These are phyloP conservation scores for Diaporthe ampelina DNA, from an alignment of 2,329 filamentous ascomycete genomes.

Conservation along the genomic window DNA sequence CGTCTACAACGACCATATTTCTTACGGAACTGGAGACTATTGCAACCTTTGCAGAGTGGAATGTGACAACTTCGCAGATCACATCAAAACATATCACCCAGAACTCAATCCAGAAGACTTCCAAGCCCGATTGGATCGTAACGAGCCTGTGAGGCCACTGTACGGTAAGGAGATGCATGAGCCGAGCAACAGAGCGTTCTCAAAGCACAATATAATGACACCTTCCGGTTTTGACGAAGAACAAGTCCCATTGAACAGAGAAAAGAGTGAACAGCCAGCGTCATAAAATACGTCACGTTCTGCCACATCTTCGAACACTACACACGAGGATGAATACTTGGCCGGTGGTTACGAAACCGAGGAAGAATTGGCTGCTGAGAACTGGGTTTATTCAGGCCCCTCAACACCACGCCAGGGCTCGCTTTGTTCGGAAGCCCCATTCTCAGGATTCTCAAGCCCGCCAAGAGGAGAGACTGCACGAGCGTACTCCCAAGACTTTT, in stretches of 20 bases:
- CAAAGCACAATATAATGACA: neutral
- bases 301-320: neutral
- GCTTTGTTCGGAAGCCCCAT: too few species aligned
- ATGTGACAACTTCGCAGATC: neutral
- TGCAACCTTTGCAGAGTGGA: accelerated
- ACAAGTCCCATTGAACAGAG: neutral
- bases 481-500: neutral
- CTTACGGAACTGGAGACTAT: neutral
- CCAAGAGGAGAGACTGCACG: neutral
- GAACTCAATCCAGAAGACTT: too few species aligned
- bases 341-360: too few species aligned
- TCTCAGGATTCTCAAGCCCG: neutral
- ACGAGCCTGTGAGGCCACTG: neutral
- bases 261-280: neutral
- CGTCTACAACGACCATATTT: neutral
- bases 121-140: too few species aligned
- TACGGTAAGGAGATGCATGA: conserved; percentile 6
- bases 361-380: neutral
- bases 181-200: neutral
- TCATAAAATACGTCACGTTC: neutral
- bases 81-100: accelerated
- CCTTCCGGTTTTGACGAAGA: neutral
- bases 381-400: neutral
- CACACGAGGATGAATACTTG: neutral
- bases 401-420: neutral